A percentile compares a stretch with the other conserved stretches of the same genome.
These are phyloP conservation scores for Excoecaria cochinchinensis DNA, from an alignment of 345 rosid species.

Conservation along the genomic window DNA sequence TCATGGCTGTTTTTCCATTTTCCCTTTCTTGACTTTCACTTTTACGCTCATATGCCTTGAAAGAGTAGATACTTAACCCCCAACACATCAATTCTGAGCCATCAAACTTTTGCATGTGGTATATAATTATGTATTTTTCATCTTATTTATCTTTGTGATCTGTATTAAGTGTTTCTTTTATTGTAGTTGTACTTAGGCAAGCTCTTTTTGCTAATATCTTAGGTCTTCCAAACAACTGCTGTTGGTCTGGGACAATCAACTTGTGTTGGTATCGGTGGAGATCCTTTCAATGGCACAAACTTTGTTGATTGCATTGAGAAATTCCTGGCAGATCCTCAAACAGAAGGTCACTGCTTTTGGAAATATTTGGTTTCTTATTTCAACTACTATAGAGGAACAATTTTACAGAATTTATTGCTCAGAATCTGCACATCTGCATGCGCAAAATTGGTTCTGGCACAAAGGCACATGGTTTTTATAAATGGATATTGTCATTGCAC, in stretches of 20 bases:
- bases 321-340: constrained; percentile 86
- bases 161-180: background rate
- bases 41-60: background rate
- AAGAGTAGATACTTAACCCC: background rate
- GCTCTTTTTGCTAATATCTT: background rate
- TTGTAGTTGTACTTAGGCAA: background rate
- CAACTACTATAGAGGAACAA: background rate
- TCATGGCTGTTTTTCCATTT: background rate
- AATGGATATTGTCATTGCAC: background rate
- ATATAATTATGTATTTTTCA: background rate
- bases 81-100: background rate
- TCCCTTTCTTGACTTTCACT: background rate
- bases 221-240: constrained; percentile 98
- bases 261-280: constrained; percentile 94
- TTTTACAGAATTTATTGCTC: background rate
- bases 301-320: constrained; percentile 88
- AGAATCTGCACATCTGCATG: background rate
- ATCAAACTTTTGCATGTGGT: background rate
- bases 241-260: constrained; percentile 97
- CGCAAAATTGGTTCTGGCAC: background rate
- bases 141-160: background rate
- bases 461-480: background rate
- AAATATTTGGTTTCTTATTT: constrained; percentile 1
- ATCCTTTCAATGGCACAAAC: constrained; percentile 96
- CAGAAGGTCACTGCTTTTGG: constrained; percentile 60